phyloP scores from a whole-genome alignment of 2,329 filamentous ascomycete genomes.

The Ophioceras dolichostomum region DNA sequence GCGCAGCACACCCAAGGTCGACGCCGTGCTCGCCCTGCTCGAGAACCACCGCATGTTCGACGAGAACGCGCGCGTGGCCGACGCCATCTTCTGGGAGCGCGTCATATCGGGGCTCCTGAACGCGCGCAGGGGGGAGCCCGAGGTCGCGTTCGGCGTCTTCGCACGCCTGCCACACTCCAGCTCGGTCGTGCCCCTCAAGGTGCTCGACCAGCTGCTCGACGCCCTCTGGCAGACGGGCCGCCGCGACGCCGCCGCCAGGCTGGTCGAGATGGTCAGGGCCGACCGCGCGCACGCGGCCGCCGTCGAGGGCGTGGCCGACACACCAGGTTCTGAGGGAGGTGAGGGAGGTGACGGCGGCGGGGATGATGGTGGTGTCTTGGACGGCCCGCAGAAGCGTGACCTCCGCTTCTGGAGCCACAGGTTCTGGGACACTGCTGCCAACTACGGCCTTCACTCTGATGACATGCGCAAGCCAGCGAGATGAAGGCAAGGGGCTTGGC shows the following conservation, averaged over 20 bases:
- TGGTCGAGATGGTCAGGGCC: slow-evolving; percentile 13
- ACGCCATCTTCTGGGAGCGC: slow-evolving; percentile 58
- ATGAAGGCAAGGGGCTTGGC: too few species aligned
- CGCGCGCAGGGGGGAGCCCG: slow-evolving; percentile 35
- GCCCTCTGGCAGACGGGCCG: slow-evolving; percentile 12
- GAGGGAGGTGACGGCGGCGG: too few species aligned
- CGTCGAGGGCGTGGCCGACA: neutral
- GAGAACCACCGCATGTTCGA: slow-evolving; percentile 36
- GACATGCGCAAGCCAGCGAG: too few species aligned
- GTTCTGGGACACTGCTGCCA: slow-evolving; percentile 35
- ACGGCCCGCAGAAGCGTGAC: slow-evolving; percentile 3
- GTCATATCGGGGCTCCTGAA: slow-evolving; percentile 55
- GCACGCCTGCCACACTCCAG: slow-evolving; percentile 27
- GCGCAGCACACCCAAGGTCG: slow-evolving; percentile 43
- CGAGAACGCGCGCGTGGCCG: slow-evolving; percentile 28
- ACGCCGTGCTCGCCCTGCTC: slow-evolving; percentile 48
- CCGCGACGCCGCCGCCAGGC: slow-evolving; percentile 10
- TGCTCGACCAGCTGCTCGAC: slow-evolving; percentile 29
- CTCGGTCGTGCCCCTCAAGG: slow-evolving; percentile 25
- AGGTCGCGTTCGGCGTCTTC: slow-evolving; percentile 36
- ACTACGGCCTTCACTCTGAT: too few species aligned
- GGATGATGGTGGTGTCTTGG: too few species aligned
- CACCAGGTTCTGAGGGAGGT: too few species aligned
- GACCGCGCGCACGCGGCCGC: slow-evolving; percentile 11
- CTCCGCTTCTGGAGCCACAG: slow-evolving; percentile 31